Conservation (phyloP, 169 alveolate species). For the Plasmodium malariae region DNA sequence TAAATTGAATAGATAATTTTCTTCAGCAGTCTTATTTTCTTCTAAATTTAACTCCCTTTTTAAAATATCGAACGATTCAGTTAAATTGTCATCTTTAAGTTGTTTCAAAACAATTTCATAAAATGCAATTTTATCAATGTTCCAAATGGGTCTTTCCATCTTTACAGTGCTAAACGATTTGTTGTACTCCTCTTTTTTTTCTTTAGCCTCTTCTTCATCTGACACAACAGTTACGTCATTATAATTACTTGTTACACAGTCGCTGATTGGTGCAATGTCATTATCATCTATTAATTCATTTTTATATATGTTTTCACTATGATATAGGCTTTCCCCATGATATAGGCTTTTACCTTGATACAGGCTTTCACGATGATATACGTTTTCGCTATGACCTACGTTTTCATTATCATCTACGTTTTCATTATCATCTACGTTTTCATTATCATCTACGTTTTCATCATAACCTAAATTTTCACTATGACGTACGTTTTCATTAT, state of each 20-base stretch:
- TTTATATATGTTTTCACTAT: too few species aligned
- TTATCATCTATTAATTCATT: constrained; percentile 7
- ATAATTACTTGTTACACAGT: not conserved
- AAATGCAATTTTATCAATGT: constrained; percentile 52
- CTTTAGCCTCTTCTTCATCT: not conserved
- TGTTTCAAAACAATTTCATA: constrained; percentile 57
- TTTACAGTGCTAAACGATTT: not conserved
- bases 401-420: not conserved
- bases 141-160: not conserved
- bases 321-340: too few species aligned
- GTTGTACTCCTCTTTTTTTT: not conserved
- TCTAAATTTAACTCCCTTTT: constrained; percentile 42
- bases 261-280: not conserved
- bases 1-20: constrained; percentile 34
- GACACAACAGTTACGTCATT: not conserved
- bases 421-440: not conserved
- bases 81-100: constrained; percentile 38
- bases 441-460: not conserved
- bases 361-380: too few species aligned
- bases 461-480: not conserved
- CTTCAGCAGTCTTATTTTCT: constrained; percentile 21
- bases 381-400: too few species aligned
- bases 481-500: not conserved
- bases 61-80: constrained; percentile 32
- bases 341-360: too few species aligned